Evolutionary conservation across 176 grass and related monocot genomes (phyloP), one percentile per base, ranked within the genome.

Genomic region (Carex scoparia): DNA sequence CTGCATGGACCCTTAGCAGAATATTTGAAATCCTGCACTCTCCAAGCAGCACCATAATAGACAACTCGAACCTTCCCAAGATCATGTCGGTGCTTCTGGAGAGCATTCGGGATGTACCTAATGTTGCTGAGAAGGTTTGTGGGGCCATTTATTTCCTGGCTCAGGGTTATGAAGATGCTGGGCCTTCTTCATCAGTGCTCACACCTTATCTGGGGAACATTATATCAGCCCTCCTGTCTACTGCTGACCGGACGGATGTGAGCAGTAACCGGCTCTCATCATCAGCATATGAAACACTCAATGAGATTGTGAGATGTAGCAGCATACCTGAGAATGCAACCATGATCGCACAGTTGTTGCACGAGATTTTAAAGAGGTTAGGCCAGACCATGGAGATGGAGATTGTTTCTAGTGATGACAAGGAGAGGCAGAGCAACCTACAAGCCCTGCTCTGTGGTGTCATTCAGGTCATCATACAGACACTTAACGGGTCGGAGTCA

Each of bases 371-470:
- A 70, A 91, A 84, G 84, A 88, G 90, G 71, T 74, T 91, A 69
- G 82, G 84, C 62, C 90, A 86, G 79, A 91, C 90, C 37, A 82
- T 88, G 84, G 90, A 91, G 71, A 68, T 91, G 58, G 86, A 84
- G 63, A 91, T 91, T 31, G 23, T 81, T 85, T 90, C 88, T 12
- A 80, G 70, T 3, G 88, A 90, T 37, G 88, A 92, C 69, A 92
- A 84, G 69, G 88, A 90, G 83, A 88, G 85, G 70, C 85, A 86
- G 83, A 90, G 88, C 82, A 68, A 92, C 13, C 71, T 92, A 32
- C 86, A 92, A 85, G 88, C 86, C 2, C 69, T 92, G 69, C 83
- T 92, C 2, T 92, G 91, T 90, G 91, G 86, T 61, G 88, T 86
- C 55, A 74, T 86, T 78, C 91, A 88, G 82, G 91, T 92, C 59